A percentile compares a stretch with the other conserved stretches of the same genome.
phyloP scores from a whole-genome alignment of 495 filamentous ascomycete genomes.

The Geoglossum glabrum region DNA sequence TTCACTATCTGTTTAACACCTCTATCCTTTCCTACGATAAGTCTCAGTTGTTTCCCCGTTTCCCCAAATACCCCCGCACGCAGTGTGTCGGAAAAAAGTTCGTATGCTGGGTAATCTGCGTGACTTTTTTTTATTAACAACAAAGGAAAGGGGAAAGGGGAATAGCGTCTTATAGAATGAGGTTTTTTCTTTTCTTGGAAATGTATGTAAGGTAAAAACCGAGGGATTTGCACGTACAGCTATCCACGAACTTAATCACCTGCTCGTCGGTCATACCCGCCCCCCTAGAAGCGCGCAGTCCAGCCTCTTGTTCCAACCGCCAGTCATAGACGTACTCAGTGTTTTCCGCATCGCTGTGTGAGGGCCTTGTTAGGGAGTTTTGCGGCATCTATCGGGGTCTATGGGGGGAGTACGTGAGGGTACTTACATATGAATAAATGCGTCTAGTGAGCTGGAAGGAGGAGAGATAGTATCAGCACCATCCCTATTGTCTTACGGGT shows the following conservation, averaged over 20 bases:
- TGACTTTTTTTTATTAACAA: constrained; percentile 3
- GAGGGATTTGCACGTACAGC: constrained; percentile 27
- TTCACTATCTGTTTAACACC: constrained; percentile 29
- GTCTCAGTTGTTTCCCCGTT: constrained; percentile 38
- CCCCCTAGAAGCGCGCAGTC: constrained; percentile 40
- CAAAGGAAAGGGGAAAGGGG: no score
- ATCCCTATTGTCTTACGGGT: background rate
- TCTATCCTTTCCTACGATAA: constrained; percentile 50
- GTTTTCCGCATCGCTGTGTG: constrained; percentile 48
- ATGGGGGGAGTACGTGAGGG: background rate
- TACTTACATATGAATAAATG: constrained; percentile 67
- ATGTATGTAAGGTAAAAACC: no score
- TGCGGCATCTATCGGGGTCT: background rate
- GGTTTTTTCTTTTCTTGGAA: no score
- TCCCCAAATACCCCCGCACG: constrained; percentile 39
- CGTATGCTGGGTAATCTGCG: constrained; percentile 43
- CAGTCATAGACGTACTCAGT: constrained; percentile 67
- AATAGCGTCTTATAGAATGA: no score
- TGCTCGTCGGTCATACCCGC: constrained; percentile 61
- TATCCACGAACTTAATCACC: constrained; percentile 44
- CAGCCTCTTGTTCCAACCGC: constrained; percentile 64
- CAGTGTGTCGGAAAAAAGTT: constrained; percentile 52
- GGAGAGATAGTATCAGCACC: background rate
- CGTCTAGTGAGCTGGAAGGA: constrained; percentile 38
- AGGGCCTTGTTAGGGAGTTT: background rate